Evolutionary conservation across 805 yeast species (phyloP).

Genomic region (Blastobotrys parvus): DNA sequence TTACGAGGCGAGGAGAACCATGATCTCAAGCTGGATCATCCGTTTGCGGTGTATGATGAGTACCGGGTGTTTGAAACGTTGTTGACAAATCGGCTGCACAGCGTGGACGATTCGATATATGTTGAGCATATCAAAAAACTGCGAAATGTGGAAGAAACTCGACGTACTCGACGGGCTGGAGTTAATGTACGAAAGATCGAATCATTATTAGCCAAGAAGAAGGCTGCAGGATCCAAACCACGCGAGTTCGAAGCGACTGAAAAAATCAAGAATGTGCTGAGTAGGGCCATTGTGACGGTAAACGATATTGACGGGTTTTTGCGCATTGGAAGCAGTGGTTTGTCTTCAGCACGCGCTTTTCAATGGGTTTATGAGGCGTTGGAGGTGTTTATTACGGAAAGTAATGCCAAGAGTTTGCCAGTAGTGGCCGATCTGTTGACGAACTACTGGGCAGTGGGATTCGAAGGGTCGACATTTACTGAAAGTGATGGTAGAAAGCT

Average conservation of each 20-base stretch:
- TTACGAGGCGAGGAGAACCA: neutral
- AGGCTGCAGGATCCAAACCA: neutral
- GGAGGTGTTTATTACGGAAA: neutral
- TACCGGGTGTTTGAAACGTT: slow-evolving; percentile 5
- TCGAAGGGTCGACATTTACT: slow-evolving; percentile 14
- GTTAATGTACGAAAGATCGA: neutral
- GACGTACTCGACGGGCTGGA: neutral
- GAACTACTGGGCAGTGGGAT: neutral
- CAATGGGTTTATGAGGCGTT: neutral
- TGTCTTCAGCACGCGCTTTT: neutral
- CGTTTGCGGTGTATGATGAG: slow-evolving; percentile 4
- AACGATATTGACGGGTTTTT: neutral
- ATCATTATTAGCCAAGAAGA: neutral
- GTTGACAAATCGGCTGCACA: slow-evolving; percentile 1
- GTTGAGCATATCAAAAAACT: slow-evolving; percentile 14
- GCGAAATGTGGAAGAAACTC: slow-evolving; percentile 1
- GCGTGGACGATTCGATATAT: slow-evolving; percentile 6
- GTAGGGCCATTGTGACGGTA: neutral
- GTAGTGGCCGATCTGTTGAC: slow-evolving; percentile 2
- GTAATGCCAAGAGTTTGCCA: neutral
- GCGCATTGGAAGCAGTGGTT: neutral
- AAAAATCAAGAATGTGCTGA: neutral
- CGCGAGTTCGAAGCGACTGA: neutral
- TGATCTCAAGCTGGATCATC: neutral
- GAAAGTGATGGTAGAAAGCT: neutral